Conservation (phyloP, 495 filamentous ascomycete species). For the Immersiella caudata region DNA sequence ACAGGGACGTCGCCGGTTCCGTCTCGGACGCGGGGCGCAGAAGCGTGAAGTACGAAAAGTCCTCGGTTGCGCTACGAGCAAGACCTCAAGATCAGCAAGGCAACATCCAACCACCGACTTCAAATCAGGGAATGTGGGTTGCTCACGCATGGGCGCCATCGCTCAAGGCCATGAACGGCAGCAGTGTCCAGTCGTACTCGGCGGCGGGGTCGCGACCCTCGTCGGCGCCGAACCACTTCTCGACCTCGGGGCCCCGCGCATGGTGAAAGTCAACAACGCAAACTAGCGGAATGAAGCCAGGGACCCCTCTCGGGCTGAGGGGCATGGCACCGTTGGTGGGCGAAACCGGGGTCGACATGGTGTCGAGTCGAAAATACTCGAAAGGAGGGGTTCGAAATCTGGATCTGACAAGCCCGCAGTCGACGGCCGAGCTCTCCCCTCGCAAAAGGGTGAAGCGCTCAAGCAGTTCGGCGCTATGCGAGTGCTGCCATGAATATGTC, state of each 20-base stretch:
- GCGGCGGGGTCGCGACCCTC: slow-evolving; percentile 77
- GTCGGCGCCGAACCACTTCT: slow-evolving; percentile 81
- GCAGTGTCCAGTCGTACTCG: slow-evolving; percentile 88
- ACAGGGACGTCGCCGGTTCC: slow-evolving; percentile 77
- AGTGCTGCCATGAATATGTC: slow-evolving; percentile 25
- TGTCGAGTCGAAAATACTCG: not conserved
- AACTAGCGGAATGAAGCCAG: slow-evolving; percentile 65
- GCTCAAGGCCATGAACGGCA: slow-evolving; percentile 97
- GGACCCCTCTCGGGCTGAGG: slow-evolving; percentile 3
- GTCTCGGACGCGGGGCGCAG: slow-evolving; percentile 63
- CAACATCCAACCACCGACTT: not conserved
- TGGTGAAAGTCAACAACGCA: slow-evolving; percentile 97
- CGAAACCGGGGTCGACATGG: slow-evolving; percentile 34
- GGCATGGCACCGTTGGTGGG: slow-evolving; percentile 28
- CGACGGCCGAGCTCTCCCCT: slow-evolving; percentile 4
- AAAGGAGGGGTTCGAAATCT: not conserved
- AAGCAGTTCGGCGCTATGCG: slow-evolving; percentile 9
- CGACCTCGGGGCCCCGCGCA: slow-evolving; percentile 92
- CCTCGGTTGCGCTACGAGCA: slow-evolving; percentile 72
- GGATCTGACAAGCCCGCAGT: not conserved
- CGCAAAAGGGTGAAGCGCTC: slow-evolving; percentile 13
- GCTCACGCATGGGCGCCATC: slow-evolving; percentile 93
- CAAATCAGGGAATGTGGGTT: not conserved
- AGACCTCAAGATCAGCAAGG: slow-evolving; percentile 13
- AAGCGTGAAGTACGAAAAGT: slow-evolving; percentile 98